Percentiles rank a stretch among this genome's conserved stretches.
phyloP scores from a whole-genome alignment of 768 basidiomycete genomes.

The Podaxis pistillaris region DNA sequence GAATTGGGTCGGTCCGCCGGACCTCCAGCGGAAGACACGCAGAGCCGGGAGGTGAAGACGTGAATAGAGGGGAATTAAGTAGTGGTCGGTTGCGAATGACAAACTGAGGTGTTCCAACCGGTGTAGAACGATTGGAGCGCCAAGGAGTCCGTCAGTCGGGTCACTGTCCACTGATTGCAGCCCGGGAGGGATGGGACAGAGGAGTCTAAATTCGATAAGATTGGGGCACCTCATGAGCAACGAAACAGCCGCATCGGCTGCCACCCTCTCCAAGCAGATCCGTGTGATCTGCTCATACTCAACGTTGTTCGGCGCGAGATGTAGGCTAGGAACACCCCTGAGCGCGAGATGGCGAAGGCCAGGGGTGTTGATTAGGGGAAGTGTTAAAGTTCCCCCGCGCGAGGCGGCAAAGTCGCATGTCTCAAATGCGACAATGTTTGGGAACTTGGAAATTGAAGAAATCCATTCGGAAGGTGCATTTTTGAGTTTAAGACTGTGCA shows the following conservation, averaged over 20 bases:
- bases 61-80: background rate
- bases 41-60: background rate
- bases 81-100: background rate
- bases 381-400: background rate
- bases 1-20: background rate
- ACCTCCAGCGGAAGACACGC: background rate
- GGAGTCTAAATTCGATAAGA: background rate
- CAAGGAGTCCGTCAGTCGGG: background rate
- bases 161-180: background rate
- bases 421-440: background rate
- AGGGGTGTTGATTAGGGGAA: background rate
- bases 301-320: background rate
- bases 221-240: conserved; percentile 1
- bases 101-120: background rate
- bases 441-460: background rate
- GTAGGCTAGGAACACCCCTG: background rate
- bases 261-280: background rate
- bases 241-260: background rate
- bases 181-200: too few species aligned
- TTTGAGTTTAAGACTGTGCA: background rate
- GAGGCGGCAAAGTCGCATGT: background rate
- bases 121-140: background rate
- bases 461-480: background rate
- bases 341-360: background rate
- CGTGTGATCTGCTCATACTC: background rate